Conservation (phyloP, 169 alveolate species). For the Hepatocystis sp. region DNA sequence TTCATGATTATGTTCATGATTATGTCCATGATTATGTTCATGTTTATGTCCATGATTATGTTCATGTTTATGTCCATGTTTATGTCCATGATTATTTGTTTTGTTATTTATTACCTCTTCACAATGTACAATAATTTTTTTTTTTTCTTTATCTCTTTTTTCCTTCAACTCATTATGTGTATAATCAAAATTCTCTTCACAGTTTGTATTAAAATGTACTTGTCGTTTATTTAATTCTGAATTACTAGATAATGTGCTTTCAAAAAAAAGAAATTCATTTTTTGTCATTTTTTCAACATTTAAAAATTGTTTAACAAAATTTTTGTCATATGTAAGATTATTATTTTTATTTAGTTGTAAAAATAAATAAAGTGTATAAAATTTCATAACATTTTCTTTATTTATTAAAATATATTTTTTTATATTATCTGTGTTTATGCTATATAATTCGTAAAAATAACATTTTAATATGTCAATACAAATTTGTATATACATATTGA, state of each 20-base stretch:
- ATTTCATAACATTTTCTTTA: slow-evolving; percentile 52
- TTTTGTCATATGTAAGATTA: slow-evolving; percentile 13
- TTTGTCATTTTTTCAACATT: slow-evolving; percentile 6
- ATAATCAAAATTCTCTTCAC: no score
- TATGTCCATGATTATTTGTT: no score
- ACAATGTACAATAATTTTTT: no score
- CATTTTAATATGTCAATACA: slow-evolving; percentile 14
- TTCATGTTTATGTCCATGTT: no score
- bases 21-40: no score
- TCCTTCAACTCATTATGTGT: no score
- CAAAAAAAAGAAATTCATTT: slow-evolving; percentile 32
- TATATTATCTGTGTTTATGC: slow-evolving; percentile 14
- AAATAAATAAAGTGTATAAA: slow-evolving; percentile 63
- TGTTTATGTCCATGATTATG: no score
- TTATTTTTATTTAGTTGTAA: slow-evolving; percentile 16
- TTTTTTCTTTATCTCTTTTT: no score
- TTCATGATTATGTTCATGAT: no score
- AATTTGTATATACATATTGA: slow-evolving; percentile 23
- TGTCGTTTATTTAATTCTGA: no score
- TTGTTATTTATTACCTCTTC: no score
- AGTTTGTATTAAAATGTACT: no score
- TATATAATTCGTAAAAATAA: slow-evolving; percentile 41
- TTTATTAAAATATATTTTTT: slow-evolving; percentile 24
- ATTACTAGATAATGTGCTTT: slow-evolving; percentile 8
- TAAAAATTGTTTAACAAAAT: slow-evolving; percentile 15